Evolutionary conservation across 1,139 yeast genomes (phyloP), one percentile per base, ranked within the genome.

Genomic region (Protomyces gravidus): DNA sequence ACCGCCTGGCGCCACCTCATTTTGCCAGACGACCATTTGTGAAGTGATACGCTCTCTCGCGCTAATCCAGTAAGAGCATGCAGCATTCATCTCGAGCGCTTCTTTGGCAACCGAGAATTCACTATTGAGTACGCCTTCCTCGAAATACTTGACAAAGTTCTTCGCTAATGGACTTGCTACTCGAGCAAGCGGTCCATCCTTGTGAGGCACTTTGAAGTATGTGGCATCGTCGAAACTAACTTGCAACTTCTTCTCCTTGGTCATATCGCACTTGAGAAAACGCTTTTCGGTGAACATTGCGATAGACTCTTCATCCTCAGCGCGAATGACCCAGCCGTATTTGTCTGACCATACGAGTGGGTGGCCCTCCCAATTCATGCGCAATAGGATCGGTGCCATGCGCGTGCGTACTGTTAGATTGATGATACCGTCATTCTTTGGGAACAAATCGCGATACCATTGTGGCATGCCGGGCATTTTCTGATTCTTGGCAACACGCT

Each of bases 51-150:
- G 78, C 64, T 85, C 89, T 63, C 99, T 77, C 26, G 94, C 83
- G 5, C 96, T 87, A 69, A 86, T 82, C 99, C 98, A 94, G 71
- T 94, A 94, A 19, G 96, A 83, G 47, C 95, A 89, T 21, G 84
- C 78, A 0, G 89, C 82, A 64, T 88, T 89, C 67, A 89, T 78
- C 30, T 80, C 76, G 58, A 94, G 75, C 2, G 96, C 96, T 62
- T 86, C 86, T 61, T 79, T 78, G 0, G 97, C 97, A 63, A 83
- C 76, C 9, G 81, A 80, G 62, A 80, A 86, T 64, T 83, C 84
- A 0, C 97, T 88, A 1, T 85, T 79, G 59, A 94, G 71, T 0
- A 82, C 73, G 0, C 88, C 90, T 61, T 82, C 80, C 62, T 89
- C 97, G 69, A 88, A 90, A 67, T 78, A 81, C 46, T 81, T 75